Conservation (phyloP, 306 rosid genomes). For the Cucumis sativus region Cucumber_9930_V3 NC_026660.2:26322501-26323000, state of each 20-base stretch:
- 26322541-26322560: neutral
- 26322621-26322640: neutral
- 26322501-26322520: neutral
- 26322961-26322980: neutral
- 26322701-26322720: neutral
- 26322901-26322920: neutral
- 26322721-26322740: neutral
- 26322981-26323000: neutral
- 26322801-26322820: neutral
- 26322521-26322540: neutral
- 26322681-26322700: neutral
- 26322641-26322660: neutral
- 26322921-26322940: neutral
- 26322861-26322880: neutral
- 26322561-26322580: neutral
- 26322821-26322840: neutral
- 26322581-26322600: conserved; percentile 16
- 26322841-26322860: neutral
- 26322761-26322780: neutral
- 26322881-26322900: neutral
- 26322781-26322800: neutral
- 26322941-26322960: neutral
- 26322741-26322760: neutral
- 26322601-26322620: conserved; percentile 20
- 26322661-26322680: neutral